Conservation (phyloP, 2,329 filamentous ascomycete species). For the Exophiala viscosa region DNA sequence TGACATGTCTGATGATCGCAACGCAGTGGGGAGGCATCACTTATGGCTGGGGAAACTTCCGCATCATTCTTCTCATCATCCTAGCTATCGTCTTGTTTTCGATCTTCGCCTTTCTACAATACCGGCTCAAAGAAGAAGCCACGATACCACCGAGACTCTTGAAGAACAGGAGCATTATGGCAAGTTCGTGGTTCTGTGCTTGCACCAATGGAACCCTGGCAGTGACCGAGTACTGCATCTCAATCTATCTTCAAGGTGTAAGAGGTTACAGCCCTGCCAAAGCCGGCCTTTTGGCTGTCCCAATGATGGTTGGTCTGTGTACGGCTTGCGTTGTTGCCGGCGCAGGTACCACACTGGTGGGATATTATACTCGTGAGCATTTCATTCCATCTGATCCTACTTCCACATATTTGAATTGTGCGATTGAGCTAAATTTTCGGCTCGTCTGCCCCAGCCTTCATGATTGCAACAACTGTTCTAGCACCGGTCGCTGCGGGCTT, state of each 20-base stretch:
- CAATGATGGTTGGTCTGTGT: conserved; percentile 14
- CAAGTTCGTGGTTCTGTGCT: conserved; percentile 9
- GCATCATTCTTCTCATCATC: conserved; percentile 32
- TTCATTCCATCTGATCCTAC: no score
- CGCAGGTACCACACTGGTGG: conserved; percentile 7
- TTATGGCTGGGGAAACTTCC: conserved; percentile 32
- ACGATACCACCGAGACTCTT: conserved; percentile 35
- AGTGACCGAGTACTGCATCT: conserved; percentile 28
- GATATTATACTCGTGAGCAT: conserved; percentile 19
- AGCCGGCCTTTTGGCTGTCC: conserved; percentile 10
- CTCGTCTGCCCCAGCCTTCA: conserved; percentile 21
- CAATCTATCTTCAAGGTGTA: conserved; percentile 37
- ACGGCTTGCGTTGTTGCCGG: conserved; percentile 6
- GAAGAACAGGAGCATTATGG: conserved; percentile 28
- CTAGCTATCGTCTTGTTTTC: conserved; percentile 30
- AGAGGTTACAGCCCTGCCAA: conserved; percentile 14
- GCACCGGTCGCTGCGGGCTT: conserved; percentile 29
- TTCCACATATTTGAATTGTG: no score
- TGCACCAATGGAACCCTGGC: conserved; percentile 15
- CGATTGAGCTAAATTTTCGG: neutral
- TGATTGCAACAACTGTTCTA: conserved; percentile 31
- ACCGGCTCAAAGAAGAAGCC: conserved; percentile 32
- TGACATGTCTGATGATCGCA: conserved; percentile 29
- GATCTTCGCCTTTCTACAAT: conserved; percentile 33
- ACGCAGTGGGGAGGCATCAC: conserved; percentile 37